Conservation (phyloP, 1,139 yeast genomes). For the Pichia sp. region DNA sequence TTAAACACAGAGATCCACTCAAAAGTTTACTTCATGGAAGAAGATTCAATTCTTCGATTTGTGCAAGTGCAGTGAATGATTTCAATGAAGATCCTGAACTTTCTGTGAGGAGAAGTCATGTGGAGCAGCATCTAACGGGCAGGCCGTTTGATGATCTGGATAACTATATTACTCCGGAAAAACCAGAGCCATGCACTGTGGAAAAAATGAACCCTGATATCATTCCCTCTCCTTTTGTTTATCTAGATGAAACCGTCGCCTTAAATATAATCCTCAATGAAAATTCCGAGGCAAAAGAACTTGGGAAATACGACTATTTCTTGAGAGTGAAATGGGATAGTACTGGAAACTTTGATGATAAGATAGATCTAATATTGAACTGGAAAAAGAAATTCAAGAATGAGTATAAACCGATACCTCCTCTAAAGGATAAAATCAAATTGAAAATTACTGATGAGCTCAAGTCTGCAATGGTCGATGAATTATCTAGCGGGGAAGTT, state of each 20-base stretch:
- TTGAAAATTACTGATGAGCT: conserved; percentile 9
- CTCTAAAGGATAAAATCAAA: not conserved
- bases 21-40: not conserved
- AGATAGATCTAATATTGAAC: conserved; percentile 5
- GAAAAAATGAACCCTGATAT: conserved; percentile 8
- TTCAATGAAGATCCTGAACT: not conserved
- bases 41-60: conserved; percentile 1
- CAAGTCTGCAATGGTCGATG: not conserved
- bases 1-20: not conserved
- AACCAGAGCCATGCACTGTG: not conserved
- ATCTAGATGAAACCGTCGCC: conserved; percentile 11
- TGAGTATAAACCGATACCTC: not conserved
- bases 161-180: not conserved
- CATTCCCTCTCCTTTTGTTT: conserved; percentile 15
- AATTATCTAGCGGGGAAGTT: not conserved
- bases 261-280: conserved; percentile 3
- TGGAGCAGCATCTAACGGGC: conserved; percentile 7
- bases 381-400: conserved; percentile 9
- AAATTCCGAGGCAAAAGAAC: not conserved
- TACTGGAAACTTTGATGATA: conserved; percentile 3
- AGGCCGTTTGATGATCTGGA: conserved; percentile 13
- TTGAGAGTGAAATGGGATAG: conserved; percentile 8
- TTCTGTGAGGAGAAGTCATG: not conserved
- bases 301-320: conserved; percentile 12
- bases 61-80: not conserved